Evolutionary conservation across 306 rosid species (phyloP).

Genomic region (Clitoria ternatea): DNA sequence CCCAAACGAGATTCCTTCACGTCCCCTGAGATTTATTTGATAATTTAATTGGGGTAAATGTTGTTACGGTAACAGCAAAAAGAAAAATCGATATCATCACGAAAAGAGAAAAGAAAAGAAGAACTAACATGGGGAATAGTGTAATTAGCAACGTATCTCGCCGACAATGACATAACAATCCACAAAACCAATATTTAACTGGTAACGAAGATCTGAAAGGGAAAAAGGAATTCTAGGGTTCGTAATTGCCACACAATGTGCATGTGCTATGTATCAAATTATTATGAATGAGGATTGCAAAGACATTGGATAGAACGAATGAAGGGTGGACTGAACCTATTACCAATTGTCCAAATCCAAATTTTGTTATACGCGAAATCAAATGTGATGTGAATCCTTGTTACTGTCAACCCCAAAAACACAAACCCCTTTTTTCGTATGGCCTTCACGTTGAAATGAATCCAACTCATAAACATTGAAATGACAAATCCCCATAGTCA

Average conservation of each 20-base stretch:
- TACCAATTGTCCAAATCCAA: not conserved
- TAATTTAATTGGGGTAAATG: not conserved
- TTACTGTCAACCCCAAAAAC: too few species aligned
- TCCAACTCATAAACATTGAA: too few species aligned
- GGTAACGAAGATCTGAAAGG: not conserved
- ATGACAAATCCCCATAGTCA: too few species aligned
- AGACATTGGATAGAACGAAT: not conserved
- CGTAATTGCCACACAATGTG: not conserved
- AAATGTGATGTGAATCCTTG: not conserved
- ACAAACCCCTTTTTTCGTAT: too few species aligned
- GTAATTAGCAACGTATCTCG: not conserved
- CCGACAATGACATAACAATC: not conserved
- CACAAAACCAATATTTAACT: not conserved
- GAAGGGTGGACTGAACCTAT: not conserved
- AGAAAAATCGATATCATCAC: not conserved
- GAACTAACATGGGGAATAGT: not conserved
- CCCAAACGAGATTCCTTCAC: not conserved
- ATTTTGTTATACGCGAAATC: too few species aligned
- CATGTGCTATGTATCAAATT: not conserved
- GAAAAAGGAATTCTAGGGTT: not conserved
- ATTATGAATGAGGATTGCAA: not conserved
- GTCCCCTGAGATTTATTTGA: not conserved
- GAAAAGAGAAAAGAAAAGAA: not conserved
- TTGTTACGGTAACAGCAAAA: not conserved
- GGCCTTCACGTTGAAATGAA: too few species aligned